These are phyloP conservation scores for Orychophragmus violaceus DNA, from an alignment of 345 rosid genomes.

Conservation along the genomic window DNA sequence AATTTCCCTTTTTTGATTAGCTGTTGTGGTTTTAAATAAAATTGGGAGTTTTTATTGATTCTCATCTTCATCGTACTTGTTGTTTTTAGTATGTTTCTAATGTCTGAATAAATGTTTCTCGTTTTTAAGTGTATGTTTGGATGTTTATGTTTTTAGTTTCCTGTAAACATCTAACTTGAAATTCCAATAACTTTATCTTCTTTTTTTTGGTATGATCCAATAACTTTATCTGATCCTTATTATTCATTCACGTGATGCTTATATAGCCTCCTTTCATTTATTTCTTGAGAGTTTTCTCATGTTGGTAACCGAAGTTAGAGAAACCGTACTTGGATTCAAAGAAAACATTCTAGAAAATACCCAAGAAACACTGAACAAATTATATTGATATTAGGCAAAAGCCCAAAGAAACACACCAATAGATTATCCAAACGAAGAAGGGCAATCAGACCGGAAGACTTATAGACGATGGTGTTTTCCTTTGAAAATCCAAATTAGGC, in stretches of 20 bases:
- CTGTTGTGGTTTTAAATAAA: constrained; percentile 15
- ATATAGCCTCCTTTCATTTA: neutral
- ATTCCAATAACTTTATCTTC: neutral
- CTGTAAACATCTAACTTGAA: neutral
- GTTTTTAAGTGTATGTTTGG: neutral
- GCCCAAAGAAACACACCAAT: neutral
- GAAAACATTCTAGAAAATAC: neutral
- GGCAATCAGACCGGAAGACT: neutral
- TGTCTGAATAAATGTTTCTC: neutral
- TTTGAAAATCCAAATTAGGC: neutral
- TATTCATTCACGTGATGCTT: neutral
- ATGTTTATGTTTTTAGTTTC: neutral
- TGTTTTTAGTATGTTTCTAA: neutral
- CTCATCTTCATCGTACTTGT: neutral
- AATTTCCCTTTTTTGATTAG: neutral
- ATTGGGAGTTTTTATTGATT: constrained; percentile 8
- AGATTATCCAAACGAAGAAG: neutral
- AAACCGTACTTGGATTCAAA: neutral
- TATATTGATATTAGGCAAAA: neutral
- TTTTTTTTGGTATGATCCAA: too few relatives aligned
- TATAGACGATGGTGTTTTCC: neutral
- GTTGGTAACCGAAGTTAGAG: neutral
- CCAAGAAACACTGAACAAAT: neutral
- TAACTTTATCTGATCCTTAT: neutral
- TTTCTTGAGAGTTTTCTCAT: neutral